Percentiles rank a stretch among this genome's conserved stretches.
phyloP scores from a whole-genome alignment of 176 grass and related monocot genomes.

The Cenchrus purpureus region DNA sequence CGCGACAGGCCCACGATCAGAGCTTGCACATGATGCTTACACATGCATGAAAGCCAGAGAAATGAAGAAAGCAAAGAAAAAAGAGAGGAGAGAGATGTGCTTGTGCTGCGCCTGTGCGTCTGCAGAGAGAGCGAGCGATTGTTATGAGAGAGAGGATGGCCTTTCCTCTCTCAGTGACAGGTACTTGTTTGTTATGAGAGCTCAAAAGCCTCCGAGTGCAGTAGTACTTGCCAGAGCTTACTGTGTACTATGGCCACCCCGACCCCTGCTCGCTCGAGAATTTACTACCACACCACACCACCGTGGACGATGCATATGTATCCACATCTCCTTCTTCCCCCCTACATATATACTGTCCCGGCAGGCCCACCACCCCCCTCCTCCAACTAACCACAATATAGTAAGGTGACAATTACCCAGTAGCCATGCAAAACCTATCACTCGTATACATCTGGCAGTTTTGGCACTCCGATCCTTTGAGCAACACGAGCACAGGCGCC shows the following conservation, averaged over 20 bases:
- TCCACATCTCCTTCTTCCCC: slow-evolving; percentile 20
- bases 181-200: slow-evolving; percentile 94
- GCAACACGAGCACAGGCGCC: slow-evolving; percentile 35
- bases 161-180: slow-evolving; percentile 53
- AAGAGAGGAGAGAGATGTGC: slow-evolving; percentile 28
- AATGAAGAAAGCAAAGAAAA: slow-evolving; percentile 59
- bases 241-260: slow-evolving; percentile 52
- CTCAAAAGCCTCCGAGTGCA: slow-evolving; percentile 67
- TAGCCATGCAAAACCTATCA: slow-evolving; percentile 61
- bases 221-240: slow-evolving; percentile 64
- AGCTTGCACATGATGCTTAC: slow-evolving; percentile 83
- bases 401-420: slow-evolving; percentile 71
- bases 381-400: slow-evolving; percentile 56
- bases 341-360: neutral
- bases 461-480: slow-evolving; percentile 29
- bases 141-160: slow-evolving; percentile 2
- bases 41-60: slow-evolving; percentile 93
- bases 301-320: slow-evolving; percentile 43
- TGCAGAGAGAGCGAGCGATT: slow-evolving; percentile 10
- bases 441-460: slow-evolving; percentile 53
- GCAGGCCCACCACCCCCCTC: slow-evolving; percentile 18
- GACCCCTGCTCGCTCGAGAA: slow-evolving; percentile 51
- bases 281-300: slow-evolving; percentile 36
- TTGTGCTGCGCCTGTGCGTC: neutral
- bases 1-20: slow-evolving; percentile 65